Evolutionary conservation across 805 yeast genomes (phyloP), one percentile per base, ranked within the genome.

Genomic region (Zygoascus biomembranicola): DNA sequence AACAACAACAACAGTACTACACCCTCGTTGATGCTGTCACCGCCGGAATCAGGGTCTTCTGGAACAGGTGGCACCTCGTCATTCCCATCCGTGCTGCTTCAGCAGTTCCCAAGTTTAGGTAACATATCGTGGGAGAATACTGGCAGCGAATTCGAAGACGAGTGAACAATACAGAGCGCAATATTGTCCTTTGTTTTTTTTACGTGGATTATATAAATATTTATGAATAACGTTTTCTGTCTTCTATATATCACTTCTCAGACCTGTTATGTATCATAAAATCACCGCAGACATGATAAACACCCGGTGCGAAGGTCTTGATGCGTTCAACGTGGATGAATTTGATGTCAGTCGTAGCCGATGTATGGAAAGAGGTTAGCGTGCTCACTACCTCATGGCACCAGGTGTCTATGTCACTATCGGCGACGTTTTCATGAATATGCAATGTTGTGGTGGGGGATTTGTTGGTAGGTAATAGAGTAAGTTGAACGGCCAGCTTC

Each of bases 281-380:
- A 56, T 80, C 85, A 2, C 76, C 71, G 47, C 87, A 86, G 1
- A 86, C 70, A 60, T 88, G 96, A 84, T 87, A 84, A 1, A 89
- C 81, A 49, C 85, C 92, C 0, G 96, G 96, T 0, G 96, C 95
- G 73, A 82, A 88, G 0, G 92, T 85, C 69, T 88, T 89, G 52
- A 89, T 86, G 59, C 72, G 77, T 57, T 85, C 88, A 9, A 83
- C 55, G 55, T 79, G 82, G 1, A 61, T 9, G 10, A 67, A 67
- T 6, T 47, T 52, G 1, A 63, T 35, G n/a, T 49, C 37, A 16
- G 20, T 8, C 10, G 28, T 5, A 5, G 19, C 16, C 13, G 16
- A 13, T 49, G 45, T 4, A 43, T 23, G 44, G 20, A 8, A 48
- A 10, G 18, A 14, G 47, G 43, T 39, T 13, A 61, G 53, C 2